These are phyloP conservation scores for Penicillium pancosmium DNA, from an alignment of 495 filamentous ascomycete species.

Conservation along the genomic window DNA sequence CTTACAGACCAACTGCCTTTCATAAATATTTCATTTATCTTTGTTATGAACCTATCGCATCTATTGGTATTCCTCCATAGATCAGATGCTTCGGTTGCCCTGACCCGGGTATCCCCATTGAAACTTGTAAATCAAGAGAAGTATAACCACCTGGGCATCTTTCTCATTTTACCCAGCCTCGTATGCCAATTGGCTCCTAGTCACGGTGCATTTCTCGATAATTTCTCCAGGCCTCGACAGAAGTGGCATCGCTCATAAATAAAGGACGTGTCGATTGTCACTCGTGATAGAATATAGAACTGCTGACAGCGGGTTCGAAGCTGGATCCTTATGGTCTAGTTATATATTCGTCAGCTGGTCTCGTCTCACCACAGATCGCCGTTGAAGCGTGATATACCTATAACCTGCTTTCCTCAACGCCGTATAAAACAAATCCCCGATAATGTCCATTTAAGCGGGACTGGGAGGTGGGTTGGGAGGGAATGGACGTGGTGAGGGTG, in stretches of 20 bases:
- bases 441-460: conserved; percentile 31
- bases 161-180: not conserved
- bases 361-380: not conserved
- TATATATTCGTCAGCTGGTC: not conserved
- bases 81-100: not conserved
- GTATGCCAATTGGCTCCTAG: too few relatives aligned
- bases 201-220: not conserved
- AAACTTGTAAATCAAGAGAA: not conserved
- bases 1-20: too few relatives aligned
- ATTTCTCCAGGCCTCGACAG: not conserved
- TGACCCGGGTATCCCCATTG: conserved; percentile 2
- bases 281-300: not conserved
- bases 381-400: conserved; percentile 14
- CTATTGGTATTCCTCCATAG: conserved; percentile 1
- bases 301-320: not conserved
- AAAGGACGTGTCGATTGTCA: not conserved
- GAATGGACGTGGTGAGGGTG: conserved; percentile 44
- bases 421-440: conserved; percentile 11
- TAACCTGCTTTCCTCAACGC: conserved; percentile 22
- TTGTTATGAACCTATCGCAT: conserved; percentile 16
- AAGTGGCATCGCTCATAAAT: not conserved
- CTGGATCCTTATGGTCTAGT: not conserved
- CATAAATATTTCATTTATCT: not conserved
- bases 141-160: not conserved
- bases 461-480: conserved; percentile 50